Evolutionary conservation across 768 basidiomycete genomes (phyloP).

Genomic region (Rhizopogon vinicolor): DNA sequence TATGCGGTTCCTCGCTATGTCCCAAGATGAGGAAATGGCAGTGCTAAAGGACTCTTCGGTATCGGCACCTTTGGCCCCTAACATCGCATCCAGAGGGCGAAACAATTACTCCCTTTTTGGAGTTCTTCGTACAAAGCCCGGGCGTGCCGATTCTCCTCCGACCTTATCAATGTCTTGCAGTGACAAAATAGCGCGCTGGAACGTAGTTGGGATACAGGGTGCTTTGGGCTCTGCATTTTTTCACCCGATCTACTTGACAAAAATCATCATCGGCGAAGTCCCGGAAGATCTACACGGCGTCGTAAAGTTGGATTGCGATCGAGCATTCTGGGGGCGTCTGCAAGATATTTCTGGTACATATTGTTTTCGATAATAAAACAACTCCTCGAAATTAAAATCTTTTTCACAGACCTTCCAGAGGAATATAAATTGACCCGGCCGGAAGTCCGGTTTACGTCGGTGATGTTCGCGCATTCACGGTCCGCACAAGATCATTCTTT

Average conservation of each 20-base stretch:
- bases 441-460: slow-evolving; percentile 50
- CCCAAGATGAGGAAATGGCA: slow-evolving; percentile 75
- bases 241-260: slow-evolving; percentile 58
- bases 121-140: slow-evolving; percentile 89
- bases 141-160: slow-evolving; percentile 81
- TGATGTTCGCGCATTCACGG: slow-evolving; percentile 58
- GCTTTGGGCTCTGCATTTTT: slow-evolving; percentile 58
- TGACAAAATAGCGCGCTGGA: slow-evolving; percentile 92
- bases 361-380: neutral
- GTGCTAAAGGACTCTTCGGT: slow-evolving; percentile 50
- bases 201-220: slow-evolving; percentile 80
- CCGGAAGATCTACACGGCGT: slow-evolving; percentile 29
- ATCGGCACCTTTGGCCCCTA: slow-evolving; percentile 30
- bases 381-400: neutral
- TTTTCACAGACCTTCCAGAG: slow-evolving; percentile 36
- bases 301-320: slow-evolving; percentile 58
- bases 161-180: slow-evolving; percentile 90
- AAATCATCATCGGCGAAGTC: slow-evolving; percentile 74
- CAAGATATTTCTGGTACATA: slow-evolving; percentile 34
- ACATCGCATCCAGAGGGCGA: slow-evolving; percentile 62
- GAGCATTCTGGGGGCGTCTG: slow-evolving; percentile 64
- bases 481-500: slow-evolving; percentile 9
- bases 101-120: slow-evolving; percentile 73
- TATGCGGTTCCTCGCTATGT: slow-evolving; percentile 66
- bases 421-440: slow-evolving; percentile 50